Evolutionary conservation across 1,139 yeast genomes (phyloP), one percentile per base, ranked within the genome.

Genomic region (Candida glucosophila): DNA sequence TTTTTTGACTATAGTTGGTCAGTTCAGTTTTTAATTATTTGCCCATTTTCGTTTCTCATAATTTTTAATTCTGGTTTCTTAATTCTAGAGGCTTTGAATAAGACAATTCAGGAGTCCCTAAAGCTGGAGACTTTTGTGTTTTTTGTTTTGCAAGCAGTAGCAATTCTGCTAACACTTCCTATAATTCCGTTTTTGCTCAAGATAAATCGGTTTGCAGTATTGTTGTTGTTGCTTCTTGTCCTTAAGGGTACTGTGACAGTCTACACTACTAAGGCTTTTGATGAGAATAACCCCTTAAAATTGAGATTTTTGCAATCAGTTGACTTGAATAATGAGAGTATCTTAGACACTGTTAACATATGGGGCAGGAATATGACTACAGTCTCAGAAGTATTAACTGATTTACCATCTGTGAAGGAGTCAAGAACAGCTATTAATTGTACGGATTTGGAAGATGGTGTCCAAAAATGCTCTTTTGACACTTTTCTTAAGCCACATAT

Each of bases 1-100:
- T n/a, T n/a, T n/a, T n/a, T n/a, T n/a, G n/a, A n/a, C 23, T 83
- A 79, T 45, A 93, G 81, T 41, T 85, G 95, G 95, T 65, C 77
- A 6, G 39, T 82, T 14, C 95, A 85, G 49, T 82, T 72, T 40
- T 39, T 80, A 17, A 36, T 77, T 4, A 49, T 77, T 17, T 82
- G 77, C 5, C 94, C 95, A 4, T 26, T 80, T n/a, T 59, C 77
- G 1, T 56, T 74, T 1, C 63, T 69, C 23, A 36, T 77, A 15
- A 42, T 74, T 12, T 72, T 67, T 37, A 55, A 67, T 25, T 58
- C 66, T 22, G 72, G 77, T 2, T 63, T 58, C 33, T 56, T 80
- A 31, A 43, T 73, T 2, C 45, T 82, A 22, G 76, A 74, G 32
- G 90, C 83, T 1, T 33, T 79, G 17, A 67, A 69, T 39, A 83